These are phyloP conservation scores for Trichoderma parareesei DNA, from an alignment of 495 filamentous ascomycete genomes.

Conservation along the genomic window DNA sequence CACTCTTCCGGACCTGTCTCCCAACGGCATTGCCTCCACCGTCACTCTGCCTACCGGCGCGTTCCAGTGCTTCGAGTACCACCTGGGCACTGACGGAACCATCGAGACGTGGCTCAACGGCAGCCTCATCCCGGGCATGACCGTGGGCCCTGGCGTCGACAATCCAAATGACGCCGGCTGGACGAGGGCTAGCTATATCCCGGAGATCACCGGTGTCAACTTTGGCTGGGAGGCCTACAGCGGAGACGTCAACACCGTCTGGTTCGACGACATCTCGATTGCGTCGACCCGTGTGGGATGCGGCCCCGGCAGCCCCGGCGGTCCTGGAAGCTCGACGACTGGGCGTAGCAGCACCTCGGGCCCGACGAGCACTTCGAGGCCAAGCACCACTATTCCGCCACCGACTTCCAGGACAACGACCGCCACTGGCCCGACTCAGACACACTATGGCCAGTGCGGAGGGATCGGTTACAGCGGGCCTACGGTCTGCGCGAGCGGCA, in stretches of 20 bases:
- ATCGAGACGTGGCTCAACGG: constrained; percentile 52
- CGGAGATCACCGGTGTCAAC: constrained; percentile 44
- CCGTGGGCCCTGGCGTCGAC: constrained; percentile 29
- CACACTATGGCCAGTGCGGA: constrained; percentile 36
- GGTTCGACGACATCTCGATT: constrained; percentile 47
- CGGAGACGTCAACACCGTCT: constrained; percentile 49
- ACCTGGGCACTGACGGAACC: constrained; percentile 44
- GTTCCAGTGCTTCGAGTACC: constrained; percentile 53
- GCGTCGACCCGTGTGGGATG: constrained; percentile 41
- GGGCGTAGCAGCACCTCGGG: background rate
- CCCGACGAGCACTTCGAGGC: background rate
- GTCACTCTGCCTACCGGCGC: constrained; percentile 34
- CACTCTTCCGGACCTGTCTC: constrained; percentile 51
- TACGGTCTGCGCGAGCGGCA: constrained; percentile 25
- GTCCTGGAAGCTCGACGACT: background rate
- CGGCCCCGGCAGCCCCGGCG: constrained; percentile 6
- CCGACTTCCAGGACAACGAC: background rate
- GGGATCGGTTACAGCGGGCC: constrained; percentile 34
- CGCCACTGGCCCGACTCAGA: background rate
- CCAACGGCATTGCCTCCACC: constrained; percentile 45
- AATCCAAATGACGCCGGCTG: constrained; percentile 46
- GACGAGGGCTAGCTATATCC: constrained; percentile 36
- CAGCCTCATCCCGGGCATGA: constrained; percentile 40
- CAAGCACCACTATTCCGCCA: constrained; percentile 5
- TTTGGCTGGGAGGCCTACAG: constrained; percentile 55